Base-by-base conservation (phyloP, 2,329 filamentous ascomycete species). In the Xylaria sp. region DNA sequence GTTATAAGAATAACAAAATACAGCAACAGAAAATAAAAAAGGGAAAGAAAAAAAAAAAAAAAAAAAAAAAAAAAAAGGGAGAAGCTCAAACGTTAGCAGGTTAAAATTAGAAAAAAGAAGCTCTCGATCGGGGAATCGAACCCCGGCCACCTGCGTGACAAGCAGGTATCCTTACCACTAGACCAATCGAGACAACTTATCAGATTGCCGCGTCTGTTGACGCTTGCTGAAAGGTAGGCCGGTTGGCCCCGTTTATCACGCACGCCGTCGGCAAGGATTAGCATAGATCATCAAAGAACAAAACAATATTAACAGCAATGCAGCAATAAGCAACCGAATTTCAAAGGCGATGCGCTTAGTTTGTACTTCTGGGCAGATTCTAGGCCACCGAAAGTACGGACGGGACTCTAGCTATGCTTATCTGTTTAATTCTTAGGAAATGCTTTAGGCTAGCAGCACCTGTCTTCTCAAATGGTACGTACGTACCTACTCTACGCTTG, bases 81-180 rank as follows among this genome's bases (percentile, higher is more conserved):
- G 2, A n/a, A 12, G 39, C 4, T 39, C 14, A n/a, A 45, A n/a
- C 17, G 14, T 5, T 5, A 45, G 7, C 4, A 21, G 36, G n/a
- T 14, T 36, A 48, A 58, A 48, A 42, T 34, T 32, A 30, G 42
- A 51, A 56, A 64, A 63, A 50, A 36, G 11, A 45, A 47, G 9
- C 74, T 75, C 74, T 75, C 72, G 73, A 73, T 75, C 75, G 74
- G 75, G 75, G 75, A 77, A 77, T 77, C 73, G 75, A 77, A 76
- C 75, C 75, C 75, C 75, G 75, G 75, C 73, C 75, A 76, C 75
- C 75, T 74, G 74, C 75, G 76, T 71, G 69, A 69, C 69, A 71
- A 71, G 69, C 69, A 71, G 69, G 69, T 71, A 71, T 71, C 69
- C 69, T 71, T 11, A 67, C 69, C 69, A 71, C 69, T 71, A 71